phyloP scores from a whole-genome alignment of 2,329 filamentous ascomycete genomes.

The Neopestalotiopsis sp. region DNA sequence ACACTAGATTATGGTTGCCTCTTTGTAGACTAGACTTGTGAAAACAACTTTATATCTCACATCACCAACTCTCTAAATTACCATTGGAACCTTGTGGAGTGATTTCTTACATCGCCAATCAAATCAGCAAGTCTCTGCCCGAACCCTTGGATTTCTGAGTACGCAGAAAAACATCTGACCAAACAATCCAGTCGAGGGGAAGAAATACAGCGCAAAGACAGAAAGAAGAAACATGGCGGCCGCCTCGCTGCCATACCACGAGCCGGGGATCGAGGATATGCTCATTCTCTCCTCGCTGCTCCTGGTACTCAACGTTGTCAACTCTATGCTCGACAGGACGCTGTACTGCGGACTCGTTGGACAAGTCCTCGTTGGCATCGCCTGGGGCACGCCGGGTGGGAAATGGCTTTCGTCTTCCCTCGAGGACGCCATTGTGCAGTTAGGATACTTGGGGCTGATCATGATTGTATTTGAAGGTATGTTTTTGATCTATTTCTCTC shows the following conservation, averaged over 20 bases:
- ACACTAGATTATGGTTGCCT: no score
- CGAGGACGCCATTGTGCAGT: slow-evolving; percentile 62
- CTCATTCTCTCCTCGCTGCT: slow-evolving; percentile 67
- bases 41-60: no score
- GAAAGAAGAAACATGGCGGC: slow-evolving; percentile 5
- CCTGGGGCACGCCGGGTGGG: slow-evolving; percentile 71
- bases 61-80: no score
- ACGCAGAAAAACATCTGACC: no score
- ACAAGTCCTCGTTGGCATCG: slow-evolving; percentile 72
- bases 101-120: no score
- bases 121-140: no score
- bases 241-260: slow-evolving; percentile 59
- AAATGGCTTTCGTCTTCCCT: slow-evolving; percentile 58
- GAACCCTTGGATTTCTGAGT: no score
- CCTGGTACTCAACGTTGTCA: slow-evolving; percentile 63
- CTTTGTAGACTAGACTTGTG: no score
- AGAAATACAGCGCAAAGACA: neutral
- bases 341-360: slow-evolving; percentile 75
- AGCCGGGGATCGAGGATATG: slow-evolving; percentile 64
- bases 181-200: neutral
- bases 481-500: neutral
- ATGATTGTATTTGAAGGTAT: slow-evolving; percentile 72
- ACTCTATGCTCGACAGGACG: slow-evolving; percentile 60
- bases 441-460: slow-evolving; percentile 77
- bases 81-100: no score